phyloP scores from a whole-genome alignment of 768 basidiomycete species.

The Naematelia encephala region DNA sequence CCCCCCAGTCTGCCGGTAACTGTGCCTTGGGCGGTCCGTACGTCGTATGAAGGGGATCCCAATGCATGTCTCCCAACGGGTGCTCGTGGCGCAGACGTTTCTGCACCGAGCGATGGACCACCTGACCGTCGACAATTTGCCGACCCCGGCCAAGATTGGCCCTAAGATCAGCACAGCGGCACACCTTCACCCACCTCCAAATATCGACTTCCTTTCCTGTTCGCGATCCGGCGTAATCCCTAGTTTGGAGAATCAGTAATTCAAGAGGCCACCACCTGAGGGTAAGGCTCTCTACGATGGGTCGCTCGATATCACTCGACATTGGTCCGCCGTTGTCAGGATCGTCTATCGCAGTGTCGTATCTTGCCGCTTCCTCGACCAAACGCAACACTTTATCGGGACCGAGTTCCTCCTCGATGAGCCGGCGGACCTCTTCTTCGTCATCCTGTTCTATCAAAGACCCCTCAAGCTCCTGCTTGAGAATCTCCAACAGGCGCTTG shows the following conservation, averaged over 20 bases:
- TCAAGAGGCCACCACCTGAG: neutral
- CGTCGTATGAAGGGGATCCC: too few species aligned
- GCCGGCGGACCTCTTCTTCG: neutral
- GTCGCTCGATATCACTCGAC: neutral
- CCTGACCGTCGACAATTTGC: neutral
- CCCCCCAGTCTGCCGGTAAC: too few species aligned
- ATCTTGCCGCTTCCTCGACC: neutral
- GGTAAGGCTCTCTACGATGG: neutral
- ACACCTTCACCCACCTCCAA: neutral
- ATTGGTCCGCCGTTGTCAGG: neutral
- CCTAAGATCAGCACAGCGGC: neutral
- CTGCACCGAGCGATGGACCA: neutral
- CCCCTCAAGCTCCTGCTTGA: too few species aligned
- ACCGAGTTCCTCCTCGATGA: neutral
- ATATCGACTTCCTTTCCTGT: neutral
- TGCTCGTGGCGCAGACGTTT: too few species aligned
- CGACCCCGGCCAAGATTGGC: neutral
- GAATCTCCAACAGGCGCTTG: too few species aligned
- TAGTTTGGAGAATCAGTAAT: neutral
- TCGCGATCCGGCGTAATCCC: neutral
- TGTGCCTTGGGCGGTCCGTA: too few species aligned
- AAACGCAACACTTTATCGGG: neutral
- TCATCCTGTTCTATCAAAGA: neutral
- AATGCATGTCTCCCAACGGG: too few species aligned
- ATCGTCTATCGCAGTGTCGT: neutral